These are phyloP conservation scores for Chernovozyma aurita DNA, from an alignment of 1,139 yeast genomes.

Conservation along the genomic window DNA sequence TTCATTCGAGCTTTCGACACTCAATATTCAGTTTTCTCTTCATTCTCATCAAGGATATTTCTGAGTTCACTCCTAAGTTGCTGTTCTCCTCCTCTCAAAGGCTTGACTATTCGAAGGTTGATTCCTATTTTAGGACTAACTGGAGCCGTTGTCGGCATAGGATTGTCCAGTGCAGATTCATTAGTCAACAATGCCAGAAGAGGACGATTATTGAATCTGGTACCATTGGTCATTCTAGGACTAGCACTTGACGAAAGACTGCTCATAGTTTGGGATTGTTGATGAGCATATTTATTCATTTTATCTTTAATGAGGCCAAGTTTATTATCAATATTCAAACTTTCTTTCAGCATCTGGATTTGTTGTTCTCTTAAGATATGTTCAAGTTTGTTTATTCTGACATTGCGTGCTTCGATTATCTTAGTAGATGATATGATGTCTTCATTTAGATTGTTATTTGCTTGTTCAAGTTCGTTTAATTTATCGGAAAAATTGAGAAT, in stretches of 20 bases:
- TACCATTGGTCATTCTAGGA: not conserved
- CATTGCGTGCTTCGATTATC: slow-evolving; percentile 56
- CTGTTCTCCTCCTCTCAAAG: slow-evolving; percentile 52
- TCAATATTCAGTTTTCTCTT: too few species aligned
- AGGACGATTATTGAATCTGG: slow-evolving; percentile 3
- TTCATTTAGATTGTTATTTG: slow-evolving; percentile 35
- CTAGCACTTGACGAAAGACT: slow-evolving; percentile 1
- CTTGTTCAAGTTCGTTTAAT: slow-evolving; percentile 36
- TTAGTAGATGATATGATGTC: slow-evolving; percentile 52
- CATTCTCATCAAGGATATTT: too few species aligned
- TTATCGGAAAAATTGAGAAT: slow-evolving; percentile 36
- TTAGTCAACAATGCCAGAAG: slow-evolving; percentile 1
- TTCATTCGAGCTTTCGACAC: too few species aligned
- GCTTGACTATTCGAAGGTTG: slow-evolving; percentile 60
- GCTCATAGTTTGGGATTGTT: slow-evolving; percentile 5
- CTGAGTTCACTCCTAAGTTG: too few species aligned
- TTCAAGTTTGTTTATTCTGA: slow-evolving; percentile 55
- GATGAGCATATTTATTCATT: slow-evolving; percentile 12
- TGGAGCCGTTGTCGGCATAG: not conserved
- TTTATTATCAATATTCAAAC: slow-evolving; percentile 50
- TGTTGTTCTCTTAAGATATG: slow-evolving; percentile 49
- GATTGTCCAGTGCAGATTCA: not conserved
- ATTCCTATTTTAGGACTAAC: slow-evolving; percentile 37
- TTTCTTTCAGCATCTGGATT: slow-evolving; percentile 43
- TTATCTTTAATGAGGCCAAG: slow-evolving; percentile 39